These are phyloP conservation scores for Acorus gramineus DNA, from an alignment of 106 monocot genomes.

Conservation along the genomic window DNA sequence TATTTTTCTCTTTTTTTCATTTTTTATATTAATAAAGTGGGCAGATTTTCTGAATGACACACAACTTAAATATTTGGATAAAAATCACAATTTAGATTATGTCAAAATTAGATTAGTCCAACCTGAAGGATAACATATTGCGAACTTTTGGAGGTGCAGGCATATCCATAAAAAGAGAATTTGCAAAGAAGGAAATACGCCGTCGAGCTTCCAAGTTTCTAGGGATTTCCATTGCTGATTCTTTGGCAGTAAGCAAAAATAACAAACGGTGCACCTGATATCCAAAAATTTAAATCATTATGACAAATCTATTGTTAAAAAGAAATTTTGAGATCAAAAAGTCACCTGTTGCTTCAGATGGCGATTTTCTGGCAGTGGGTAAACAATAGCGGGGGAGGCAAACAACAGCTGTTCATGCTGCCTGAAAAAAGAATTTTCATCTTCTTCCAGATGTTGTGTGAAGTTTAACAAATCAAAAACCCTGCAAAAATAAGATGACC, in stretches of 20 bases:
- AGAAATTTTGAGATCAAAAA: background rate
- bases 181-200: slow-evolving; percentile 67
- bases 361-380: slow-evolving; percentile 38
- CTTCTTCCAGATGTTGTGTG: slow-evolving; percentile 10
- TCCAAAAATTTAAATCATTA: background rate
- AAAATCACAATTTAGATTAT: background rate
- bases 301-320: background rate
- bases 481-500: slow-evolving; percentile 20
- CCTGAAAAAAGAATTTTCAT: slow-evolving; percentile 12
- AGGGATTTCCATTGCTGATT: slow-evolving; percentile 47
- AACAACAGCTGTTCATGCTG: slow-evolving; percentile 31
- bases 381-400: slow-evolving; percentile 32
- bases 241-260: slow-evolving; percentile 57
- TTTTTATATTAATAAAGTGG: too few relatives aligned
- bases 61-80: too few relatives aligned
- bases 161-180: slow-evolving; percentile 73
- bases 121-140: slow-evolving; percentile 78
- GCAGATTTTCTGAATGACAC: too few relatives aligned
- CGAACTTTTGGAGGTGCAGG: slow-evolving; percentile 52
- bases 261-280: slow-evolving; percentile 53
- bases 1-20: too few relatives aligned
- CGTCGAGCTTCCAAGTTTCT: slow-evolving; percentile 55
- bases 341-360: slow-evolving; percentile 36
- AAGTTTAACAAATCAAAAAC: slow-evolving; percentile 38
- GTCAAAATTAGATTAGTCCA: background rate